Percentiles rank a stretch among this genome's conserved stretches.
Evolutionary conservation across 495 filamentous ascomycete genomes (phyloP).

Genomic region (Aspergillus coremiiformis): DNA sequence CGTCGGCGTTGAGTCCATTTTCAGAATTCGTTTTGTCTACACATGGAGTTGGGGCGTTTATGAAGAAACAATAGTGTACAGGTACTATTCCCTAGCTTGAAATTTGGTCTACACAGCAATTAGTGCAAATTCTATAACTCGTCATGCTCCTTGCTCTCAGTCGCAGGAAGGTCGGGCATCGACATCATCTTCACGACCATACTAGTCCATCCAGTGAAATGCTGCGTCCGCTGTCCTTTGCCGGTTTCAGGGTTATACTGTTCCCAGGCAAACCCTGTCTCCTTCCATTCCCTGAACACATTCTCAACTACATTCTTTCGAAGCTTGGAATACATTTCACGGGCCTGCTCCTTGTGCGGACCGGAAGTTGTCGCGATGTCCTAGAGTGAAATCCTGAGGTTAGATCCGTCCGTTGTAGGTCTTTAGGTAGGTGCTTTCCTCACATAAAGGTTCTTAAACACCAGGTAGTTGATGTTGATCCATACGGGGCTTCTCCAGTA

Average conservation of each 20-base stretch:
- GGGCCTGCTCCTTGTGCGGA: conserved; percentile 62
- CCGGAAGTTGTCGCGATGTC: conserved; percentile 44
- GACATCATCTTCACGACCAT: conserved; percentile 96
- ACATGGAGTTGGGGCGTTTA: conserved; percentile 11
- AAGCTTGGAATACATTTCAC: conserved; percentile 66
- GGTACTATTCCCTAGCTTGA: conserved; percentile 3
- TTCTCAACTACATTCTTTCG: conserved; percentile 82
- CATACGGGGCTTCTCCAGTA: conserved; percentile 96
- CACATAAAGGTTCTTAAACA: conserved; percentile 75
- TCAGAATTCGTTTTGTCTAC: neutral
- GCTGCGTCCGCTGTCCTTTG: conserved; percentile 86
- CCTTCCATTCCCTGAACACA: conserved; percentile 78
- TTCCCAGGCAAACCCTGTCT: conserved; percentile 97
- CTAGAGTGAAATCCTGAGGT: conserved; percentile 21
- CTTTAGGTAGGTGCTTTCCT: conserved; percentile 23
- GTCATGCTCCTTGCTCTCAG: conserved; percentile 27
- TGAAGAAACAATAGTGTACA: conserved; percentile 9
- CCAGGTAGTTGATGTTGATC: conserved; percentile 97
- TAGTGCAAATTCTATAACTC: conserved; percentile 29
- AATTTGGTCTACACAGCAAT: conserved; percentile 18
- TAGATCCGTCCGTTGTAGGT: conserved; percentile 4
- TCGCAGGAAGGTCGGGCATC: conserved; percentile 56
- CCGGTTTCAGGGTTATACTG: conserved; percentile 96
- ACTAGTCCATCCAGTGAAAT: conserved; percentile 98
- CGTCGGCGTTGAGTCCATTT: conserved; percentile 17